Evolutionary conservation across 2,329 filamentous ascomycete species (phyloP).

Genomic region (Colletotrichum ledebouriae): DNA sequence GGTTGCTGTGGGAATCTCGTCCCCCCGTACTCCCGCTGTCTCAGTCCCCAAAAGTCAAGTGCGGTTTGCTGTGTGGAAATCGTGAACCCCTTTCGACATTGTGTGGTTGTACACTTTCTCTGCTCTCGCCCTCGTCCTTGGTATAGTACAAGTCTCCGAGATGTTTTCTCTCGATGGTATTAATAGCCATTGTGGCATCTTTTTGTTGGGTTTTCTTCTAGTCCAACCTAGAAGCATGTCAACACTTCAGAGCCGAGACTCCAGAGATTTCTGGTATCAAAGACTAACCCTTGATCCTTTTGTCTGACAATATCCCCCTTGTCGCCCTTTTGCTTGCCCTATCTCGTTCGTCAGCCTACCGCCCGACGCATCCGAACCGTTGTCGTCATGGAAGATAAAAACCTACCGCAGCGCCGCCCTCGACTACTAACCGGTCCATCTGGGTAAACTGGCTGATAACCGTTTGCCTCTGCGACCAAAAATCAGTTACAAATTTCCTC

Average conservation of each 20-base stretch:
- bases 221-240: constrained; percentile 21
- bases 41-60: background rate
- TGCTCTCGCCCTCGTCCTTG: constrained; percentile 1
- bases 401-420: constrained; percentile 83
- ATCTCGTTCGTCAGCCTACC: constrained; percentile 37
- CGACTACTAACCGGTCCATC: constrained; percentile 90
- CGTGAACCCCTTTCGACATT: background rate
- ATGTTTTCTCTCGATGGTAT: constrained; percentile 6
- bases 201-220: background rate
- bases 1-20: constrained; percentile 3
- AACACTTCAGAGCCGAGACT: background rate
- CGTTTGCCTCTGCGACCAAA: constrained; percentile 82
- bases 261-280: background rate
- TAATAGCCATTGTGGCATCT: background rate
- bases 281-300: constrained; percentile 81
- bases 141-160: constrained; percentile 27
- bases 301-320: constrained; percentile 78
- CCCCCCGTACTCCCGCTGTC: background rate
- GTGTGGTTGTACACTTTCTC: constrained; percentile 19
- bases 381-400: background rate
- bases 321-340: constrained; percentile 79
- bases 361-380: background rate
- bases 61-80: background rate
- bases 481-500: background rate
- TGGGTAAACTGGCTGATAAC: constrained; percentile 96